A percentile compares a stretch with the other conserved stretches of the same genome.
These are phyloP conservation scores for Sisymbrium altissimum DNA, from an alignment of 345 rosid genomes.

Conservation along the genomic window DNA sequence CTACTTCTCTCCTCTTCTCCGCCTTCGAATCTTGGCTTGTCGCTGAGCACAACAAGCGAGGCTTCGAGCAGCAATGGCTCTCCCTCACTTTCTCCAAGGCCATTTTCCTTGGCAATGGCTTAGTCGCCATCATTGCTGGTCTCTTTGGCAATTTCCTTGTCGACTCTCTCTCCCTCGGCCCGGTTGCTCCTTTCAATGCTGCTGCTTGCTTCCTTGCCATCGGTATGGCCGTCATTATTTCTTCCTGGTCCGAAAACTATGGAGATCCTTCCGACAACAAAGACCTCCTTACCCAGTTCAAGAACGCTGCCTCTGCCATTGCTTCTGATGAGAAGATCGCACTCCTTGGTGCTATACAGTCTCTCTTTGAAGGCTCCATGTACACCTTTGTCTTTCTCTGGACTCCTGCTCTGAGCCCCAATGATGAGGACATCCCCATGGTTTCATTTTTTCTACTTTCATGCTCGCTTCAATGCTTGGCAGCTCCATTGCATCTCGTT, in stretches of 20 bases:
- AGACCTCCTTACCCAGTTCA: constrained; percentile 61
- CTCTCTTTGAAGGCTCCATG: constrained; percentile 99
- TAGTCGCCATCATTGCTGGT: constrained; percentile 62
- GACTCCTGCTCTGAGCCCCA: constrained; percentile 97
- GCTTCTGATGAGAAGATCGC: constrained; percentile 90
- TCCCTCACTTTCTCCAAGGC: constrained; percentile 78
- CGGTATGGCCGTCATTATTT: constrained; percentile 55
- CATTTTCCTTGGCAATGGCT: constrained; percentile 66
- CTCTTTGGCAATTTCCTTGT: constrained; percentile 62
- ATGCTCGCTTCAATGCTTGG: constrained; percentile 97
- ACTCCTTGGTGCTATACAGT: constrained; percentile 87
- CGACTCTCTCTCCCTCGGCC: constrained; percentile 50
- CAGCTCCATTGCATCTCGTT: constrained; percentile 86
- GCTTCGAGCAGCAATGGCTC: constrained; percentile 69
- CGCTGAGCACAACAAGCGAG: constrained; percentile 79
- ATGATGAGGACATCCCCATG: constrained; percentile 86
- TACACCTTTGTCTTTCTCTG: constrained; percentile 95
- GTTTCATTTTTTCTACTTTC: constrained; percentile 92
- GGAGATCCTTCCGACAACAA: constrained; percentile 68
- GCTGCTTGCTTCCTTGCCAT: constrained; percentile 72
- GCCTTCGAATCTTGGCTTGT: constrained; percentile 88
- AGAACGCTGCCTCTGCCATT: constrained; percentile 64
- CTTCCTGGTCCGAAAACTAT: constrained; percentile 64
- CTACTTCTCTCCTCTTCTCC: constrained; percentile 71
- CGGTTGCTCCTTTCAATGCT: constrained; percentile 75